Conservation (phyloP, 2,329 filamentous ascomycete species). For the Decorospora gaudefroyi region DNA sequence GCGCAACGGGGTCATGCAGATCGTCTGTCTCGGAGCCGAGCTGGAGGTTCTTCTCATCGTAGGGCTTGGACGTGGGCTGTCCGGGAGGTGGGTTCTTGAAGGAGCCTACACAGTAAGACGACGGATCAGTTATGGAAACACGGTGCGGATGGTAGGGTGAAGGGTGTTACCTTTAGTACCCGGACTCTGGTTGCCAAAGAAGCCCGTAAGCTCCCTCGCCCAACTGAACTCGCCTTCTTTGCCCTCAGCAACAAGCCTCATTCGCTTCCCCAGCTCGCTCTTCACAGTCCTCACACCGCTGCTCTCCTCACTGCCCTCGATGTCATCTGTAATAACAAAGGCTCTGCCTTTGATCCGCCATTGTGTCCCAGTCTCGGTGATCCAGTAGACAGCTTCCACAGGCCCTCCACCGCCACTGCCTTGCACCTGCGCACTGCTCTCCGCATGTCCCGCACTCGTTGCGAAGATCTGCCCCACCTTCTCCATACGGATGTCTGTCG, state of each 20-base stretch:
- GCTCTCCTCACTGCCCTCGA: conserved; percentile 59
- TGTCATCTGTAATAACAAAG: conserved; percentile 73
- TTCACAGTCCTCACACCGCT: conserved; percentile 63
- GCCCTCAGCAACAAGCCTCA: conserved; percentile 60
- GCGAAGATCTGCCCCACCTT: conserved; percentile 75
- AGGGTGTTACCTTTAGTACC: conserved; percentile 72
- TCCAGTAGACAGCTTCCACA: conserved; percentile 87
- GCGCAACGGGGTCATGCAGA: conserved; percentile 70
- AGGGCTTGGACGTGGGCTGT: conserved; percentile 52
- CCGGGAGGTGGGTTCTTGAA: conserved; percentile 62
- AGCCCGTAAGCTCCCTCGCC: conserved; percentile 76
- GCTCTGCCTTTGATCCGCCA: conserved; percentile 82
- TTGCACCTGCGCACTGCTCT: conserved; percentile 48
- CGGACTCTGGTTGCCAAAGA: conserved; percentile 88
- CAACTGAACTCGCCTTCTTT: conserved; percentile 70
- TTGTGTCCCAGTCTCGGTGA: conserved; percentile 70
- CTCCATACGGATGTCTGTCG: conserved; percentile 85
- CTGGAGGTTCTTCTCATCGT: conserved; percentile 51
- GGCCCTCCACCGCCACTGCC: conserved; percentile 67
- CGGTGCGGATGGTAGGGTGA: too few relatives aligned
- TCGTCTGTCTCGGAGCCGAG: conserved; percentile 69
- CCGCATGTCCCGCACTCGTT: conserved; percentile 54
- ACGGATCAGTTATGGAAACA: background rate
- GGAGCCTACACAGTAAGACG: conserved; percentile 56
- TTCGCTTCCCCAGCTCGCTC: conserved; percentile 63